Evolutionary conservation across 164 flowering plant species (phyloP), one percentile per base, ranked within the genome.

Genomic region (Nymphaea thermarum): DNA sequence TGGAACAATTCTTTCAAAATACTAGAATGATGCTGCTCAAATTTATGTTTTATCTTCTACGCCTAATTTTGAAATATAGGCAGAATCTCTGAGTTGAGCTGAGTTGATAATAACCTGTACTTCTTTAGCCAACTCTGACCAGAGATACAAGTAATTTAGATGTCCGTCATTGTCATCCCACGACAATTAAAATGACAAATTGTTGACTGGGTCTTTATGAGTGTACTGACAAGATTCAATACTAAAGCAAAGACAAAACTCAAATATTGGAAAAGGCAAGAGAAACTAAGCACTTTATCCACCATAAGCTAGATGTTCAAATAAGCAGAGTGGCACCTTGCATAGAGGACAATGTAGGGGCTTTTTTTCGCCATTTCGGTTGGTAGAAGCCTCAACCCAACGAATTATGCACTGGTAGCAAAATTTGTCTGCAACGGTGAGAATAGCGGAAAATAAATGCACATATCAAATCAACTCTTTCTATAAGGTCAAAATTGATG

Each of bases 331-430:
- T 7, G 36, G 42, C 25, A 61, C 63, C 63, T 61, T 61, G 63
- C 63, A 61, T 6, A 61, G 63, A 8, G 63, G 63, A 61, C 63
- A 61, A 3, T n/a, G n/a, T n/a, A 61, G 25, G 7, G 63, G 42
- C 16, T 11, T n/a, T 2, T 4, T 10, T n/a, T 2, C 3, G 36
- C 42, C 63, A 61, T 8, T n/a, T 61, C 3, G 3, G n/a, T n/a
- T 61, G 42, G 11, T 7, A 61, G 63, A n/a, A n/a, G 42, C 63
- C 25, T 61, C 42, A 2, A 36, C 16, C 63, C 63, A 61, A n/a
- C 63, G 63, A 61, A 7, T 61, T n/a, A 61, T 61, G 16, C 63
- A 61, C 7, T 61, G 25, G n/a, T 61, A 61, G 63, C 63, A 61
- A 36, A 61, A 61, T 3, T 61, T 36, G 42, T 61, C 63, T 61